Conservation (phyloP, 345 rosid genomes). For the Odontarrhena argentea region DNA sequence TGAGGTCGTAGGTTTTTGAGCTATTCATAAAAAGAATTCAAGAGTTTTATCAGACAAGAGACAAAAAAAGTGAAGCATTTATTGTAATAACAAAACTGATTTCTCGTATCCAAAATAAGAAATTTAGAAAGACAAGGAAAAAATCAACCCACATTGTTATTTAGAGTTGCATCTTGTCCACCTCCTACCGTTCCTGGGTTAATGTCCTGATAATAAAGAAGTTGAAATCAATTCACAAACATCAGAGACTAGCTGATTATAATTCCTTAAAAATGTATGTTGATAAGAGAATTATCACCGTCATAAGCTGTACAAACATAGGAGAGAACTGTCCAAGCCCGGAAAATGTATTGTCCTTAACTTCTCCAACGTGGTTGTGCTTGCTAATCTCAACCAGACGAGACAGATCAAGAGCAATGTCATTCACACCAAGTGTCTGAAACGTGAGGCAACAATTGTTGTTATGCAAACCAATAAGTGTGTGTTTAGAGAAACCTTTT, state of each 20-base stretch:
- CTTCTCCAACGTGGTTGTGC: conserved; percentile 33
- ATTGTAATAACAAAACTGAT: conserved; percentile 7
- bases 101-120: background rate
- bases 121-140: conserved; percentile 5
- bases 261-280: background rate
- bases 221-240: conserved; percentile 23
- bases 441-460: conserved; percentile 9
- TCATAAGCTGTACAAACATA: conserved; percentile 46
- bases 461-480: conserved; percentile 2
- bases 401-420: conserved; percentile 46
- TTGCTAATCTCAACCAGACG: conserved; percentile 42
- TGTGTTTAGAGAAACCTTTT: background rate
- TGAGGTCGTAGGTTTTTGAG: conserved; percentile 38
- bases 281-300: conserved; percentile 37
- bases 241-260: conserved; percentile 8
- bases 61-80: conserved; percentile 31
- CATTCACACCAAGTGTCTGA: conserved; percentile 48
- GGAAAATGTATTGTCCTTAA: conserved; percentile 36
- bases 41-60: conserved; percentile 10
- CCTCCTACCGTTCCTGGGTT: conserved; percentile 30
- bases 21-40: conserved; percentile 32
- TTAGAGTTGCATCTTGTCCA: conserved; percentile 39
- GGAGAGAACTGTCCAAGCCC: conserved; percentile 49
- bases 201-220: conserved; percentile 36
- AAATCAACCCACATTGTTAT: conserved; percentile 38